Percentiles rank a stretch among this genome's conserved stretches.
phyloP scores from a whole-genome alignment of 164 flowering plant species.

The Chloranthus sessilifolius region DNA sequence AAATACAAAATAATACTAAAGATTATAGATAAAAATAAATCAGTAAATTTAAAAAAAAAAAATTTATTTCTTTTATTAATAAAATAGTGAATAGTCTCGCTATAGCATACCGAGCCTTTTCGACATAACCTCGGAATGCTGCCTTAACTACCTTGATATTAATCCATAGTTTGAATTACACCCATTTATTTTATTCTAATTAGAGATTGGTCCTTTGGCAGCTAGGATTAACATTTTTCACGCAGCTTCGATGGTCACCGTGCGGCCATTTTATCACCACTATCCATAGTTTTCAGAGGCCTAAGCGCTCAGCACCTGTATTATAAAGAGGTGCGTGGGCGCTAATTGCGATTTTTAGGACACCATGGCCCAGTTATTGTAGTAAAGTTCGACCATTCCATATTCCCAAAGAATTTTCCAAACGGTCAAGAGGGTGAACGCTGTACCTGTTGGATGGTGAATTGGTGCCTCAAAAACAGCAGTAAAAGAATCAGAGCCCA shows the following conservation, averaged over 20 bases:
- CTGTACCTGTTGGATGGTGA: slow-evolving; percentile 65
- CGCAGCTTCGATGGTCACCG: slow-evolving; percentile 99
- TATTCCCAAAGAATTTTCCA: slow-evolving; percentile 65
- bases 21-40: no score
- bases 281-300: slow-evolving; percentile 97
- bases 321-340: slow-evolving; percentile 99
- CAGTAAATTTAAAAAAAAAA: no score
- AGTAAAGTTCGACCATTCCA: slow-evolving; percentile 92
- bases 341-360: slow-evolving; percentile 98
- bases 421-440: slow-evolving; percentile 58
- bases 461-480: slow-evolving; percentile 70
- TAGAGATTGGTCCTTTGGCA: slow-evolving; percentile 32
- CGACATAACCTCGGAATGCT: no score
- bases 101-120: no score
- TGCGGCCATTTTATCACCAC: slow-evolving; percentile 99
- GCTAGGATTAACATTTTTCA: slow-evolving; percentile 98
- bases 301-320: slow-evolving; percentile 98
- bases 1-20: no score
- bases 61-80: no score
- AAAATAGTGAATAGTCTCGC: no score
- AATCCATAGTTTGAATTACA: no score
- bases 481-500: slow-evolving; percentile 71
- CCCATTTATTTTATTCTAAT: slow-evolving; percentile 3
- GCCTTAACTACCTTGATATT: no score
- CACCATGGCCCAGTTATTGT: slow-evolving; percentile 97